Base-by-base conservation (phyloP, 345 rosid species). In the Eucalyptus melliodora region DNA sequence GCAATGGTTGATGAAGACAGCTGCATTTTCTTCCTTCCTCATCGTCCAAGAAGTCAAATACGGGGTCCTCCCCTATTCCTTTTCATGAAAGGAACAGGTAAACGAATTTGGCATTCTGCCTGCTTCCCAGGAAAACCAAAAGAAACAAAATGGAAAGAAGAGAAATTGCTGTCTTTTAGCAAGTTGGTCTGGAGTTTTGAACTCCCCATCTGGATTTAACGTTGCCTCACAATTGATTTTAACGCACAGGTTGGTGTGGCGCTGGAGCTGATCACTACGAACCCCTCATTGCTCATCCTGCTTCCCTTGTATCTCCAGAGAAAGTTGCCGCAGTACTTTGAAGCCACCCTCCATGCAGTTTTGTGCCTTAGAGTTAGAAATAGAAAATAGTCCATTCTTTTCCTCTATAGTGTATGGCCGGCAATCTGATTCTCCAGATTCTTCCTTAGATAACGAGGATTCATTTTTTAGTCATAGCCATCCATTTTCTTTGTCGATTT, bases 71-170 rank as follows among this genome's bases (percentile, higher is more conserved):
- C 99, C n/a, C 91, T 96, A 90, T 98, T 98, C 92, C 92, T 98
- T 9, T 96, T 98, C 92, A 98, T 98, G 99, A 98, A 97, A 94
- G 99, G 99, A 92, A 96, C 99, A 90, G 99, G 99, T 97, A 94
- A 72, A 37, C 40, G 82, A 72, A 72, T 37, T 72, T 72, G 45
- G 82, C 45, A 37, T 72, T 72, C 45, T 72, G 82, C 45, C 82
- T 72, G 82, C 82, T 69, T 69, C 42, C 42, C 15, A 24, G 21
- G 34, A 53, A 67, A 21, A 72, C 56, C 14, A 19, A 40, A 30
- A 34, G 55, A 13, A 23, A 87, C 53, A 23, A 47, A 59, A n/a
- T 42, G 55, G 34, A 62, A 67, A 88, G 45, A 72, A 72, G 83
- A 37, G 45, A 77, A 37, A 77, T 77, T 77, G 83, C 82, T 34